Base-by-base conservation (phyloP, 306 rosid species). In the Dryas drummondii region DNA sequence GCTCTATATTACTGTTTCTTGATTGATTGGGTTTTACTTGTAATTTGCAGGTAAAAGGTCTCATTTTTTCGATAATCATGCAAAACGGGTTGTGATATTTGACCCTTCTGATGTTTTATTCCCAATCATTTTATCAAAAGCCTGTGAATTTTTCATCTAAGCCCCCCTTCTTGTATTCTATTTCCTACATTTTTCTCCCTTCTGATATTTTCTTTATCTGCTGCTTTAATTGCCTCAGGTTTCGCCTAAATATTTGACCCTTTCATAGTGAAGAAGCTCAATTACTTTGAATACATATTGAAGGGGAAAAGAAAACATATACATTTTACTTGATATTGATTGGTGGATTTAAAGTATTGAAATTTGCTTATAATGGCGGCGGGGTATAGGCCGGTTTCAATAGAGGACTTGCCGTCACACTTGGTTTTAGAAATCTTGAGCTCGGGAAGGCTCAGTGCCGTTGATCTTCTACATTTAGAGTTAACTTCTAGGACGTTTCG, bases 101-200 rank as follows among this genome's bases (percentile, higher is more conserved):
- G 81, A 78, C 70, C 77, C 91, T 72, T 88, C 98, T 90, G 89
- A 88, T 90, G 93, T 85, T 90, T 90, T 80, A 75, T 92, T 90
- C 82, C 90, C 96, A 80, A 86, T 79, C 85, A 72, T 66, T 80
- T 77, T 78, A 76, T 74, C 84, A 81, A 83, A 76, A 81, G 75
- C 68, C 80, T 54, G 76, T 83, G 81, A 86, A 83, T 64, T 87
- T 72, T 80, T 87, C 81, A 71, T 85, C 84, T 65, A 82, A 76
- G 32, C 81, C 84, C 22, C 90, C 87, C 51, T 86, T 88, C 54
- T 83, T 83, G 56, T 91, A 82, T 79, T 84, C 91, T 76, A 86
- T 93, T 84, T 86, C 91, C 79, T 86, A 82, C 77, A 80, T 82
- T 81, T 88, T 92, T 72, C 90, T 88, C 70, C 94, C 93, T 83